Evolutionary conservation across 768 basidiomycete genomes (phyloP), one percentile per base, ranked within the genome.

Genomic region (Tylopilus balloui): DNA sequence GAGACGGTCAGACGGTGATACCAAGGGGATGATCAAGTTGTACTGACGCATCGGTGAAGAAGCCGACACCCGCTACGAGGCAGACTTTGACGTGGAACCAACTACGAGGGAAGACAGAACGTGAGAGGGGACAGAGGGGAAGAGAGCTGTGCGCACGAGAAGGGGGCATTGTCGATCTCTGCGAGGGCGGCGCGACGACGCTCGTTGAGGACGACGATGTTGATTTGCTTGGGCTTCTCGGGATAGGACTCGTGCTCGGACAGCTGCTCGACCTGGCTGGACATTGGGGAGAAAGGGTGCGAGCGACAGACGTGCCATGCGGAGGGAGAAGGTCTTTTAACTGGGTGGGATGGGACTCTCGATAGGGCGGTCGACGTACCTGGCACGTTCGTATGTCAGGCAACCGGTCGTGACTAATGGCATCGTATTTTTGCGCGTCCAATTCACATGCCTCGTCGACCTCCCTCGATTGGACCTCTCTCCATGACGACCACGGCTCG

Each of bases 11-110:
- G 17, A 25, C 21, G 43, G 25, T 13, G 10, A 13, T 0, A 3
- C 6, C 6, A 11, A 14, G 11, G 5, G 9, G 32, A 25, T 0
- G 17, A 32, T 15, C 20, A 47, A 20, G n/a, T 38, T 8, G 1
- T 67, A 44, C 78, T 58, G 56, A 83, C 79, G 84, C 82, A 70
- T 89, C 91, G 42, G 92, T 92, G 75, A 92, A 94, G 77, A 94
- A 93, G 23, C 92, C 92, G 10, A 86, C 86, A 58, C 92, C 89
- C 3, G 88, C 72, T 11, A 79, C 78, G 48, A 80, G 55, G 58
- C 79, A 81, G 52, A 84, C 77, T 67, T 90, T 92, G 48, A 84
- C 81, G 59, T 93, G 92, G 73, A 92, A 92, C 83, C 84, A 88
- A 7, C 86, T 87, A 34, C 10, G 35, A 8, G 19, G 36, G 2